Evolutionary conservation across 805 yeast genomes (phyloP), one percentile per base, ranked within the genome.

Genomic region (Hanseniaspora mollemarum): DNA sequence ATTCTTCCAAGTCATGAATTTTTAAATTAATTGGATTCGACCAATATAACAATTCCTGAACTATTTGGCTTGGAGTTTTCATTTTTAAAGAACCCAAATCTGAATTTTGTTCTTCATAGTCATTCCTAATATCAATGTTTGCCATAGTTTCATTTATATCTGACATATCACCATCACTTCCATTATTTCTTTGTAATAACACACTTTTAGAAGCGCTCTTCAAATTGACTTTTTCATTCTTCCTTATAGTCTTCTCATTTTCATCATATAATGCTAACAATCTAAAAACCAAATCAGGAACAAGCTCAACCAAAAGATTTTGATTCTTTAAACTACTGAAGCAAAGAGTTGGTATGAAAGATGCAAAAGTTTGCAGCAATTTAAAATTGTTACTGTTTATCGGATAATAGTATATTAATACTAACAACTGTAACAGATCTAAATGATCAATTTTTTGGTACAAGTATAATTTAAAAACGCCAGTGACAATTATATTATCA

Each of bases 321-420:
- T 86, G 96, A 61, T 87, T 94, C 16, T 67, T 67, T 0, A 71
- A 68, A 58, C 81, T 87, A 31, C 94, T 83, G 60, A 78, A 83
- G 35, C 92, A 80, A 62, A 84, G 87, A 0, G 84, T 94, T 0
- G 96, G 96, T 16, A 88, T 71, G 62, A 95, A 87, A 59, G 85
- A 88, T 9, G 92, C 77, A 53, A 88, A 74, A 0, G 84, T 83
- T 63, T 88, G 96, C 43, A 80, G 71, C 54, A 88, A 68, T 15
- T 79, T 76, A 52, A 76, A 81, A 57, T 86, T 86, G 4, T 70
- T 65, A 4, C 75, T 64, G 49, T 81, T 80, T 3, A 68, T 63
- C 0, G 92, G 87, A 49, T 82, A 79, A 66, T 85, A 88, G 59
- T 87, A 90, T 0, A 83, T 74, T 49, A 84, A 64, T 3, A 87